A percentile compares a stretch with the other conserved stretches of the same genome.
These are phyloP conservation scores for Brasilioporus rufonigricans DNA, from an alignment of 768 basidiomycete species.

Conservation along the genomic window DNA sequence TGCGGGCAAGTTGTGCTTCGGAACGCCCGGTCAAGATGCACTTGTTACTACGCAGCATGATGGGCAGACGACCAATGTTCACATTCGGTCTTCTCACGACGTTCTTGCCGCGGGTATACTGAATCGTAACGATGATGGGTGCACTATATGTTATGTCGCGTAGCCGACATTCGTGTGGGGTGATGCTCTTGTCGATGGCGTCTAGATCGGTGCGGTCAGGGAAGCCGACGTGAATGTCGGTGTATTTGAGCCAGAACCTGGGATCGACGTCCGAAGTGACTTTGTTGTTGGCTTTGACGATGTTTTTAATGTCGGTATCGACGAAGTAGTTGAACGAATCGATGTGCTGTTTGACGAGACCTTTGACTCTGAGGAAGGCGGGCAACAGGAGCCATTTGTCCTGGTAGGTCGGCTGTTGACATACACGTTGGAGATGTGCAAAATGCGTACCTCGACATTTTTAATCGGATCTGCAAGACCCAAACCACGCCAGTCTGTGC, in stretches of 20 bases:
- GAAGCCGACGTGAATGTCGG: constrained; percentile 89
- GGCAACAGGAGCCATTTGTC: constrained; percentile 99
- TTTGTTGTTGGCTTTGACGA: constrained; percentile 90
- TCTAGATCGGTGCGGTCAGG: constrained; percentile 87
- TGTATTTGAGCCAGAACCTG: constrained; percentile 94
- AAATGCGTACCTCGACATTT: constrained; percentile 73
- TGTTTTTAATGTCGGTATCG: constrained; percentile 95
- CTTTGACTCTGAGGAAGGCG: constrained; percentile 95
- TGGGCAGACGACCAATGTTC: constrained; percentile 86
- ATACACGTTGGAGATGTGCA: not conserved
- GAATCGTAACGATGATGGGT: constrained; percentile 89
- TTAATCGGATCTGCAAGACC: constrained; percentile 89
- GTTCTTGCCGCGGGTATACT: constrained; percentile 89
- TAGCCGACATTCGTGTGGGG: constrained; percentile 95
- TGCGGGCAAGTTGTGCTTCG: constrained; percentile 82
- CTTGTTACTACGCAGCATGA: constrained; percentile 96
- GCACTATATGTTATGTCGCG: constrained; percentile 95
- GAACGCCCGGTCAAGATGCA: constrained; percentile 81
- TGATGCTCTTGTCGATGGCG: constrained; percentile 76
- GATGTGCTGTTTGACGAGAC: constrained; percentile 98
- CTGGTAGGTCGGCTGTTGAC: constrained; percentile 37
- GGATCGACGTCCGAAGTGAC: constrained; percentile 97
- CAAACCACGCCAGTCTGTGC: constrained; percentile 68
- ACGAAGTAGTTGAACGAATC: constrained; percentile 99
- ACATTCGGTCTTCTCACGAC: constrained; percentile 83